Conservation (phyloP, 2,329 filamentous ascomycete genomes). For the Microdochium bolleyi region DNA sequence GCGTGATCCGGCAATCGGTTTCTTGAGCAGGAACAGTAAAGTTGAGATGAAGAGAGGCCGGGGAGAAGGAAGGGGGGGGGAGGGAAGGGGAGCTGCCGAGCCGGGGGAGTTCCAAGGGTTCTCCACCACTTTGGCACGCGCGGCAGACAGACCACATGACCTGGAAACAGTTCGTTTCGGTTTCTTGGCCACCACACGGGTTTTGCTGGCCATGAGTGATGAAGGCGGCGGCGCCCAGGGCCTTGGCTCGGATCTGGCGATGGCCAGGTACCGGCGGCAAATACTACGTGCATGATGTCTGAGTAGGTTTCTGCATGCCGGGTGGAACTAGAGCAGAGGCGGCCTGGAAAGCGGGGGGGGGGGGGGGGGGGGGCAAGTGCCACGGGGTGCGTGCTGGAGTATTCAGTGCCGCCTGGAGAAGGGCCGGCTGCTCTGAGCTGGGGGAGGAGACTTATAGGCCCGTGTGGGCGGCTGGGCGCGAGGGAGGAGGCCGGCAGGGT, state of each 20-base stretch:
- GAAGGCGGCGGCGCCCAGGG: background rate
- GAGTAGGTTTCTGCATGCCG: too few relatives aligned
- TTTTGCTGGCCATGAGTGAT: background rate
- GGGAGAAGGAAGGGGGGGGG: background rate
- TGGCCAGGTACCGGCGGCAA: background rate
- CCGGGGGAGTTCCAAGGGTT: too few relatives aligned
- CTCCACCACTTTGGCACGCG: too few relatives aligned
- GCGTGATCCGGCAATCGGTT: background rate
- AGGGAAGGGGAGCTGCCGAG: too few relatives aligned
- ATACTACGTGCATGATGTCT: background rate
- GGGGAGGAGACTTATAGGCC: background rate
- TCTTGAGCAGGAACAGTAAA: too few relatives aligned
- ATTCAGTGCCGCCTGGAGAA: too few relatives aligned
- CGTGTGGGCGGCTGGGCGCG: background rate
- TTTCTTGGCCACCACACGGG: background rate
- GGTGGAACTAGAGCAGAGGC: background rate
- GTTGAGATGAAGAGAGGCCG: too few relatives aligned
- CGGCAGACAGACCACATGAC: too few relatives aligned
- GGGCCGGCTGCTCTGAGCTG: too few relatives aligned
- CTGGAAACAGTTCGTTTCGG: too few relatives aligned
- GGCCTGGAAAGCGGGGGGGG: background rate
- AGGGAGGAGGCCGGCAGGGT: background rate
- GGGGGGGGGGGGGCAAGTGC: too few relatives aligned
- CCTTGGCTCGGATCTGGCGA: constrained; percentile 1
- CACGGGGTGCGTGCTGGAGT: too few relatives aligned